Evolutionary conservation across 768 basidiomycete genomes (phyloP).

Genomic region (Leccinum olivaceopallidum): DNA sequence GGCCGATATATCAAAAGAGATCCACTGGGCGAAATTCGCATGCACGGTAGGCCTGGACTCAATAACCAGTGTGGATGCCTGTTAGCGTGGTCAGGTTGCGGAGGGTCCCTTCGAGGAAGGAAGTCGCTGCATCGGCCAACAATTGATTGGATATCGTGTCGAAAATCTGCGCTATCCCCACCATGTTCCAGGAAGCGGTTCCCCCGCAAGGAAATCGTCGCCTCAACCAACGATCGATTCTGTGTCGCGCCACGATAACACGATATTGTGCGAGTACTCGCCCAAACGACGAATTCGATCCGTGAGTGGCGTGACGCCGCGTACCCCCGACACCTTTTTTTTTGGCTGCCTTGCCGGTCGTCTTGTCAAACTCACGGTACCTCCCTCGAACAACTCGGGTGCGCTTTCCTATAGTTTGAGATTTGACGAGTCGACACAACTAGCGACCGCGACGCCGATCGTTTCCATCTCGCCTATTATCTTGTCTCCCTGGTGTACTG

Average conservation of each 20-base stretch:
- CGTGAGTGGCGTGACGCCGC: constrained; percentile 37
- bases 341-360: constrained; percentile 50
- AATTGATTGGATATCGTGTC: background rate
- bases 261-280: background rate
- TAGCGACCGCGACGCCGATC: constrained; percentile 30
- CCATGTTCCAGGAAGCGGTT: background rate
- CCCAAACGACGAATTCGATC: constrained; percentile 23
- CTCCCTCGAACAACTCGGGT: constrained; percentile 54
- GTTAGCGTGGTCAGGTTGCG: background rate
- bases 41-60: too few species aligned
- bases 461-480: constrained; percentile 59
- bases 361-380: constrained; percentile 55
- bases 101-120: background rate
- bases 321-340: constrained; percentile 32
- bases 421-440: background rate
- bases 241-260: background rate
- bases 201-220: background rate
- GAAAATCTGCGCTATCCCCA: background rate
- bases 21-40: background rate
- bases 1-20: background rate
- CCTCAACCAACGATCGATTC: background rate
- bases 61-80: background rate
- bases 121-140: background rate
- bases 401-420: constrained; percentile 51
- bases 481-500: constrained; percentile 44